Evolutionary conservation across 495 filamentous ascomycete genomes (phyloP).

Genomic region (Neurospora africana): DNA sequence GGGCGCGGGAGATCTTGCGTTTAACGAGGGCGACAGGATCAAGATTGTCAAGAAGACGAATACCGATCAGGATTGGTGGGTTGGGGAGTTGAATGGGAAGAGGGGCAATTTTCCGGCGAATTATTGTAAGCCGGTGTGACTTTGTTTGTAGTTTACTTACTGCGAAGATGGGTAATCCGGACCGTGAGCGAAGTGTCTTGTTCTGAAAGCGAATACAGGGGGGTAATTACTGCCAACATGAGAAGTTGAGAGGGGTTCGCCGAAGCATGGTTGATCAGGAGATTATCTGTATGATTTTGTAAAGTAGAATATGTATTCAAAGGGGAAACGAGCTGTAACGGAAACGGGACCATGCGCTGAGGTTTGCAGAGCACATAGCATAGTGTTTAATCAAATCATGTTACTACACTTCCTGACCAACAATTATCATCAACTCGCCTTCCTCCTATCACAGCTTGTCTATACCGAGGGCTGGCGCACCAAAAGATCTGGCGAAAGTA

Average conservation of each 20-base stretch:
- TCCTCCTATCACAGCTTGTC: not conserved
- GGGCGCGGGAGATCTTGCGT: slow-evolving; percentile 62
- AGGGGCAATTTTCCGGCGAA: slow-evolving; percentile 85
- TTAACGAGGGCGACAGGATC: slow-evolving; percentile 78
- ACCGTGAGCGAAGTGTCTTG: not conserved
- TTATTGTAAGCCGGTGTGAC: slow-evolving; percentile 48
- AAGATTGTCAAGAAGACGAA: slow-evolving; percentile 73
- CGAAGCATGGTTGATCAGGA: not conserved
- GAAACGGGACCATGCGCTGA: not conserved
- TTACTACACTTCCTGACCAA: not conserved
- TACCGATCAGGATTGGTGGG: slow-evolving; percentile 92
- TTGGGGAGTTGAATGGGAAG: slow-evolving; percentile 67
- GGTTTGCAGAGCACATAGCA: not conserved
- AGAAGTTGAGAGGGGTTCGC: not conserved
- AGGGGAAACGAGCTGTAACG: not conserved
- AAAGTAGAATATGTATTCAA: not conserved
- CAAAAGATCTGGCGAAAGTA: no score
- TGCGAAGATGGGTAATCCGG: not conserved
- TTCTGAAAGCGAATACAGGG: not conserved
- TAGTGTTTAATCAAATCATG: not conserved
- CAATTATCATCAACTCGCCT: not conserved
- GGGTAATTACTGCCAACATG: not conserved
- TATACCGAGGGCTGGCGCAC: not conserved
- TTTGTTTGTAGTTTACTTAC: not conserved
- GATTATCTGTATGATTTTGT: not conserved